Conservation (phyloP, 306 rosid species). For the Cajanus cajan region DNA sequence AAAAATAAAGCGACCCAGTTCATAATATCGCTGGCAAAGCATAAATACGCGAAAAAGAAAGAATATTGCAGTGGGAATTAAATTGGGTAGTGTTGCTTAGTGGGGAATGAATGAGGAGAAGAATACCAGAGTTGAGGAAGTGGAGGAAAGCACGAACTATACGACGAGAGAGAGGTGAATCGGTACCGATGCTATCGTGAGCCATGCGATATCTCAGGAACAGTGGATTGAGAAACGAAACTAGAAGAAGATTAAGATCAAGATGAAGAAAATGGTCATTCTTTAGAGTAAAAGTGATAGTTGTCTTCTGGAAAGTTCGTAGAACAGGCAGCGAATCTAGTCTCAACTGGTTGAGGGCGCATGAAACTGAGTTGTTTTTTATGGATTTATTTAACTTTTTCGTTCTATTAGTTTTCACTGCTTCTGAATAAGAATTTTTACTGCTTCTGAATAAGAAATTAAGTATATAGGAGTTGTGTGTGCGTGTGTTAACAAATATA, state of each 20-base stretch:
- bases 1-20: not conserved
- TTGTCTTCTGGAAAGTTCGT: constrained; percentile 31
- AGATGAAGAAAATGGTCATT: constrained; percentile 16
- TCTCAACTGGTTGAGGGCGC: not conserved
- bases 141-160: constrained; percentile 73
- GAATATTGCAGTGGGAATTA: not conserved
- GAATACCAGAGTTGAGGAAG: constrained; percentile 66
- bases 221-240: not conserved
- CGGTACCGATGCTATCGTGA: constrained; percentile 42
- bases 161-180: constrained; percentile 77
- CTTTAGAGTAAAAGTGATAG: not conserved
- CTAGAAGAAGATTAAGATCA: not conserved
- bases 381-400: not conserved
- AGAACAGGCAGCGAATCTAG: not conserved
- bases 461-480: too few species aligned
- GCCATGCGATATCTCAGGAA: constrained; percentile 35
- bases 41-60: not conserved
- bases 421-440: too few species aligned
- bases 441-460: too few species aligned
- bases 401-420: not conserved
- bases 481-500: too few species aligned
- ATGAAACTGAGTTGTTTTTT: not conserved
- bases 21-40: not conserved
- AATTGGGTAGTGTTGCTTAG: not conserved
- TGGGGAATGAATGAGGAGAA: not conserved